phyloP scores from a whole-genome alignment of 2,329 filamentous ascomycete species.

The Trichoderma brevicompactum region DNA sequence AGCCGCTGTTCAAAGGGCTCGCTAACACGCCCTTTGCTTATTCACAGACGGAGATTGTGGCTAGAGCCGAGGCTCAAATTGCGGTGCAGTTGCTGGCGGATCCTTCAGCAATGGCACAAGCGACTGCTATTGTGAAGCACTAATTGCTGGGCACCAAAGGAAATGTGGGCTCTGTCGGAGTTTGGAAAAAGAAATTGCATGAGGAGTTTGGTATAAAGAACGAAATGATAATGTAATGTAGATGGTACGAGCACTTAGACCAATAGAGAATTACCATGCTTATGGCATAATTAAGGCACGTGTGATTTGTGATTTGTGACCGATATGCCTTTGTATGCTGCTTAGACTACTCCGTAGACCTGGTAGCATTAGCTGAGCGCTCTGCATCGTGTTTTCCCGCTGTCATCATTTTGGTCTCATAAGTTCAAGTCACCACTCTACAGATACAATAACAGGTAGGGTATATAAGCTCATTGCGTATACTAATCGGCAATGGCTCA shows the following conservation, averaged over 20 bases:
- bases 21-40: slow-evolving; percentile 29
- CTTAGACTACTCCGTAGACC: too few species aligned
- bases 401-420: too few species aligned
- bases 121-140: slow-evolving; percentile 21
- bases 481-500: background rate
- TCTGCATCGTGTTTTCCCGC: too few species aligned
- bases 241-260: background rate
- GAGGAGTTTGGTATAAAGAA: background rate
- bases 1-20: slow-evolving; percentile 27
- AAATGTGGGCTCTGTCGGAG: too few species aligned
- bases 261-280: background rate
- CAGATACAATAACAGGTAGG: too few species aligned
- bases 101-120: slow-evolving; percentile 2
- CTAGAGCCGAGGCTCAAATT: slow-evolving; percentile 29
- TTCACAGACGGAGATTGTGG: slow-evolving; percentile 31
- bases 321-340: too few species aligned
- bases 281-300: background rate
- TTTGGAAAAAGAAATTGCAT: too few species aligned
- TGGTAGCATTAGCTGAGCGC: too few species aligned
- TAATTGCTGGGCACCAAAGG: background rate
- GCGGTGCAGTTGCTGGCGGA: slow-evolving; percentile 29
- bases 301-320: too few species aligned
- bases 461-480: too few species aligned
- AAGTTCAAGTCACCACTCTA: too few species aligned
- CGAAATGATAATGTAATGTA: slow-evolving; percentile 5